Base-by-base conservation (phyloP, 2,329 filamentous ascomycete species). In the Fusarium haematococcum region DNA sequence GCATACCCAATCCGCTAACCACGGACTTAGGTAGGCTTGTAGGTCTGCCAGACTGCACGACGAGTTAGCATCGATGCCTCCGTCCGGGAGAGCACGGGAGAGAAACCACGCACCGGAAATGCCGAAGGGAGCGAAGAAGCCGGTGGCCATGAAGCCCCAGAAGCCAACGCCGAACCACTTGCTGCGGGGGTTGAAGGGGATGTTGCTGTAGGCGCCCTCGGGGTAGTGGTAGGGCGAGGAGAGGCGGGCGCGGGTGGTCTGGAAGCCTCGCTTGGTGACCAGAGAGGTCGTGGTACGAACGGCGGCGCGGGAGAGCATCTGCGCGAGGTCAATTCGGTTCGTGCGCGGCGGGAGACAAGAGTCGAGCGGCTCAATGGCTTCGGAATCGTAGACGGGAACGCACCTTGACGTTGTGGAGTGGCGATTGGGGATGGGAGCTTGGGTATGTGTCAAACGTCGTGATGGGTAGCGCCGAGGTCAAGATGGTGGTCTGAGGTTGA, bases 141-240 rank as follows among this genome's bases (percentile, higher is more conserved):
- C 89, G 71, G 85, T 82, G 79, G 80, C 82, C 80, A 84, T 83
- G 88, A 94, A 97, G 74, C 83, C 83, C 93, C 95, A 97, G 92
- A 93, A 99, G 86, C 92, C 90, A 79, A 94, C 73, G 77, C 88
- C 90, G 84, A 99, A 99, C 87, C 89, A 93, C 87, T 92, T 94
- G 83, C 92, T 96, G 87, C 94, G 89, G 78, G 97, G 94, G 90
- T 99, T 97, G 92, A 99, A 99, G 78, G 97, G 97, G 77, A 99
- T 87, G 91, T 98, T 98, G 89, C 90, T 92, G 86, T 95, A 93
- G 82, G 96, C 94, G 77, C 96, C 97, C 89, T 98, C 96, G 80
- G 96, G 93, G 89, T 99, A 99, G 90, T 99, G 97, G 92, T 97
- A 98, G 75, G 95, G 95, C 84, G 94, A 97, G 80, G 89, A 91